A percentile compares a stretch with the other conserved stretches of the same genome.
Evolutionary conservation across 2,329 filamentous ascomycete species (phyloP).

Genomic region (Cladosporium sphaerospermum): DNA sequence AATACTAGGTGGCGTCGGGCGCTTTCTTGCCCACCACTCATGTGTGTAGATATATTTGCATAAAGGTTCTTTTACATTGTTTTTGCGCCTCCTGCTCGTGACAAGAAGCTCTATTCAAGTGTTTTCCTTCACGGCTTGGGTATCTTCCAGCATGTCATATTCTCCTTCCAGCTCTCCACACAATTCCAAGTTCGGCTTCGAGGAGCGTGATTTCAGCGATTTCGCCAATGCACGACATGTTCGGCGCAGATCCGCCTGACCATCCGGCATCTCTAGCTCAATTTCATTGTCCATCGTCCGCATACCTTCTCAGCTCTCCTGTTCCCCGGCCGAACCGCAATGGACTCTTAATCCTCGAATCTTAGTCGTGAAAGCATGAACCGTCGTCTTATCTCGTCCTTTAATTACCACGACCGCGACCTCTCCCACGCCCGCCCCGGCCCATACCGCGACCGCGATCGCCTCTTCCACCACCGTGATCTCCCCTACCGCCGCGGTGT

Average conservation of each 20-base stretch:
- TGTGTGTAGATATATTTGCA: slow-evolving; percentile 3
- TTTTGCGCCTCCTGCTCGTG: neutral
- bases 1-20: neutral
- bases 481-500: slow-evolving; percentile 16
- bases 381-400: neutral
- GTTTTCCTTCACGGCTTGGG: neutral
- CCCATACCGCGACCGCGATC: slow-evolving; percentile 23
- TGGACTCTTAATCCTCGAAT: neutral
- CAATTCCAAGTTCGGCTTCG: no score
- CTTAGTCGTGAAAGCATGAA: neutral
- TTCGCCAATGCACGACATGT: neutral
- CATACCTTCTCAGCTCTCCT: no score
- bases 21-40: neutral
- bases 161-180: neutral
- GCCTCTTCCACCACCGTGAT: slow-evolving; percentile 15
- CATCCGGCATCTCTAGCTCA: no score
- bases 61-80: neutral
- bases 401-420: slow-evolving; percentile 12
- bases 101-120: neutral
- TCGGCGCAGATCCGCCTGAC: neutral
- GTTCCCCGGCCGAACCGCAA: no score
- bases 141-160: neutral
- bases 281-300: no score
- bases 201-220: no score
- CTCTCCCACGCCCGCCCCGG: slow-evolving; percentile 22